These are phyloP conservation scores for Globisporangium alternatum DNA, from an alignment of 352 stramenopile species.

Conservation along the genomic window DNA sequence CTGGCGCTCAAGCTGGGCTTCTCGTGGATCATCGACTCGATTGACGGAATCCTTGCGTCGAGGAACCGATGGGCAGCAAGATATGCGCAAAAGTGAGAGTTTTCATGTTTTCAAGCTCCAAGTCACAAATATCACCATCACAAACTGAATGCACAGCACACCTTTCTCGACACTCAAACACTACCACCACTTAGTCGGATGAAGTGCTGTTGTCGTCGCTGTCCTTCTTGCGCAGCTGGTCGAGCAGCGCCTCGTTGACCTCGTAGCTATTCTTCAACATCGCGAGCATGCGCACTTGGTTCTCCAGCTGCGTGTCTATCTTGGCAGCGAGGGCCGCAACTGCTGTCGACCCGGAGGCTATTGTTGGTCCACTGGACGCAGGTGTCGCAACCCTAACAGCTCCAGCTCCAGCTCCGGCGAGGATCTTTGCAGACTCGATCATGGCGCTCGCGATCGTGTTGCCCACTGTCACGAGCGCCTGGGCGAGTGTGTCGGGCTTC, in stretches of 20 bases:
- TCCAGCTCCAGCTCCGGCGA: not conserved
- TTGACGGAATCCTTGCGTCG: not conserved
- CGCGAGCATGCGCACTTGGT: constrained; percentile 4
- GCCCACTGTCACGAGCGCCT: constrained; percentile 6
- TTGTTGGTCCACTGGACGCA: not conserved
- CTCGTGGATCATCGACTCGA: not conserved
- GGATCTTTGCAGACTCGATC: constrained; percentile 8
- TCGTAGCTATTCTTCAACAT: constrained; percentile 3
- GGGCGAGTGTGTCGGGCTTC: constrained; percentile 6
- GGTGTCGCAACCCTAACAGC: not conserved
- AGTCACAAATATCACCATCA: not conserved
- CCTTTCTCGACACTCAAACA: not conserved
- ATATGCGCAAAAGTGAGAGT: not conserved
- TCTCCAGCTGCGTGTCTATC: constrained; percentile 1
- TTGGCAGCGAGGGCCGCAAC: not conserved
- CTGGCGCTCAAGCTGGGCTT: not conserved
- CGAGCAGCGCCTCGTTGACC: constrained; percentile 4
- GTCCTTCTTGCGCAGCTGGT: not conserved
- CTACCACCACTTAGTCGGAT: constrained; percentile 13
- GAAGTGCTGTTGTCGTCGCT: not conserved
- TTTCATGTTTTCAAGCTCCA: not conserved
- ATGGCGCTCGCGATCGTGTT: constrained; percentile 8
- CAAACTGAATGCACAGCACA: not conserved
- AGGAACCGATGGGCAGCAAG: not conserved
- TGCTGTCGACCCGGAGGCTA: not conserved